Conservation (phyloP, 129 eudicot genomes). For the Ambrosia trifida region DNA sequence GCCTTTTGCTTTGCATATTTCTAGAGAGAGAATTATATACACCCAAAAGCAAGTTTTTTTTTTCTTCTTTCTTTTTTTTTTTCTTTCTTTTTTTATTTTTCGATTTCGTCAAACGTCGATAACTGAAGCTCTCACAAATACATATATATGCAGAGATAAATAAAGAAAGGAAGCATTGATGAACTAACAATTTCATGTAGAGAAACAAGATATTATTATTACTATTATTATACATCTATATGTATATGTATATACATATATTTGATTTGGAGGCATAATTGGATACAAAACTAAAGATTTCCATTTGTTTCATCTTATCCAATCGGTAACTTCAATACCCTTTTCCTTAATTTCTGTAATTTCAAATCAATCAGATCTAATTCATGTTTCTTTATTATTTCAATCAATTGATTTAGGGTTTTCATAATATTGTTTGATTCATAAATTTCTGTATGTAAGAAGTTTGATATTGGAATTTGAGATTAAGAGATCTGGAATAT, state of each 20-base stretch:
- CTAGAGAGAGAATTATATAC: conserved; percentile 24
- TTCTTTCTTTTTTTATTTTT: background rate
- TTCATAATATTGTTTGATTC: background rate
- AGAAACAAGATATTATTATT: conserved; percentile 28
- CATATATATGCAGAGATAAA: conserved; percentile 23
- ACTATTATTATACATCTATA: background rate
- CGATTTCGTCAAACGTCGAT: conserved; percentile 30
- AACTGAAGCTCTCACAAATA: conserved; percentile 45
- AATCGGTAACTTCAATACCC: conserved; percentile 51
- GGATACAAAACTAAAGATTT: conserved; percentile 24
- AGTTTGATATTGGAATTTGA: conserved; percentile 35
- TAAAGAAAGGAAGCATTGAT: conserved; percentile 18
- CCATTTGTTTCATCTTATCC: conserved; percentile 38
- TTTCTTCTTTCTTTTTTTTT: background rate
- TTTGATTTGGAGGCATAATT: conserved; percentile 24
- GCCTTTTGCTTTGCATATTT: conserved; percentile 46
- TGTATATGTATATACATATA: background rate
- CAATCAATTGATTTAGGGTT: conserved; percentile 20
- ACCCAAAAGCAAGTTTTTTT: conserved; percentile 21
- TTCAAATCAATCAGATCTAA: conserved; percentile 44
- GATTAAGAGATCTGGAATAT: conserved; percentile 51
- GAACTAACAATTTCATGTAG: conserved; percentile 41
- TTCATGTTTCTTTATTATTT: conserved; percentile 23
- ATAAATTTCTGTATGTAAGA: background rate
- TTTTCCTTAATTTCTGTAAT: conserved; percentile 19